Evolutionary conservation across 441 rosid species (phyloP).

Genomic region (Flueggea neowawraea): DNA sequence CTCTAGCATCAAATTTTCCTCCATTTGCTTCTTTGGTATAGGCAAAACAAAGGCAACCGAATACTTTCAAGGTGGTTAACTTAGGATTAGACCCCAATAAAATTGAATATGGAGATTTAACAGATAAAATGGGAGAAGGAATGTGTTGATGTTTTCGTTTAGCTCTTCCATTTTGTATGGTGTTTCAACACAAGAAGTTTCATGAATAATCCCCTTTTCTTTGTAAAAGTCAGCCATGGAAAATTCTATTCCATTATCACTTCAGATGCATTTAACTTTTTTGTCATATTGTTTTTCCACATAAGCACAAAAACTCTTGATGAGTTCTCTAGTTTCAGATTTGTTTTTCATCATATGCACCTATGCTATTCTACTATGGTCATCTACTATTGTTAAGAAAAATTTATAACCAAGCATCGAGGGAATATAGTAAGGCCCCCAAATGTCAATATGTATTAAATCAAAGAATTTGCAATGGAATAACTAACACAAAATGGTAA

Average conservation of each 20-base stretch:
- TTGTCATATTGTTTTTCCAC: not conserved
- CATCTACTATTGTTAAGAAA: constrained; percentile 5
- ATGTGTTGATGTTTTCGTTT: too few relatives aligned
- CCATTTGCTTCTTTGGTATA: too few relatives aligned
- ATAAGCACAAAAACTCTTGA: not conserved
- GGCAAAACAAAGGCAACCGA: too few relatives aligned
- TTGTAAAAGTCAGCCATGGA: not conserved
- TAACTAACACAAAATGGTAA: not conserved
- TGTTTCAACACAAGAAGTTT: too few relatives aligned
- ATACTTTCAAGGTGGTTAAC: too few relatives aligned
- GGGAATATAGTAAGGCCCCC: not conserved
- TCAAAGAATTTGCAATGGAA: not conserved
- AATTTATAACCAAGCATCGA: not conserved
- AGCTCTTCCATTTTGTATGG: too few relatives aligned
- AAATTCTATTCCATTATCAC: not conserved
- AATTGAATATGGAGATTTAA: too few relatives aligned
- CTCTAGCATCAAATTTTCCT: too few relatives aligned
- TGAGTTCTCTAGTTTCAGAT: not conserved
- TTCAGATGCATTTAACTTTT: not conserved
- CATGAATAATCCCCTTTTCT: too few relatives aligned
- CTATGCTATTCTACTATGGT: not conserved
- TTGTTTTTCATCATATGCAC: not conserved
- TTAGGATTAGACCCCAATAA: too few relatives aligned
- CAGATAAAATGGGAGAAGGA: too few relatives aligned
- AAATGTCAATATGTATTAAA: not conserved